Evolutionary conservation across 1,284 basidiomycete species (phyloP).

Genomic region (Ganoderma lucidum): DNA sequence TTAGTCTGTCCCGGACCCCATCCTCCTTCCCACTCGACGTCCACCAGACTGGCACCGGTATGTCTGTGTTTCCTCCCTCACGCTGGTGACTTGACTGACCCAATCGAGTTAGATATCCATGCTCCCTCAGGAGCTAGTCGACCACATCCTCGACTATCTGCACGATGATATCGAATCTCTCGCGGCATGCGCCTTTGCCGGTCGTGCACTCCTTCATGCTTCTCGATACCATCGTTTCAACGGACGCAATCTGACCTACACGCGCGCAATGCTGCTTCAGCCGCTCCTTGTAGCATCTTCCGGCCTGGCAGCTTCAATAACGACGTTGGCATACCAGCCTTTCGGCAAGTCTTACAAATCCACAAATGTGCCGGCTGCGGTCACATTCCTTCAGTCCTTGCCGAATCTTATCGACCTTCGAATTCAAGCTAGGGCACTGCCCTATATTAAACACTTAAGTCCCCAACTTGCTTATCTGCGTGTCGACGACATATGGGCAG

Average conservation of each 20-base stretch:
- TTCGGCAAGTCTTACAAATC: too few relatives aligned
- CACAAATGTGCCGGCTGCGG: not conserved
- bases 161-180: constrained; percentile 43
- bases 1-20: not conserved
- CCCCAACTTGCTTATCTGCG: constrained; percentile 3
- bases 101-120: not conserved
- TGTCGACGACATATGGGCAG: not conserved
- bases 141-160: constrained; percentile 45
- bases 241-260: constrained; percentile 20
- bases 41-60: not conserved
- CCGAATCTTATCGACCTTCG: constrained; percentile 10
- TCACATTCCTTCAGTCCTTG: constrained; percentile 2
- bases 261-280: not conserved
- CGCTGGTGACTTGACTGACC: not conserved
- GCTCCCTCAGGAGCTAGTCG: constrained; percentile 44
- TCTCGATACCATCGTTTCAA: constrained; percentile 47
- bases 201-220: constrained; percentile 43
- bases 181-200: constrained; percentile 45
- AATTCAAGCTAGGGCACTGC: not conserved
- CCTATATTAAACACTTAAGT: not conserved
- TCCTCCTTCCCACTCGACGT: too few relatives aligned
- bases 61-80: not conserved
- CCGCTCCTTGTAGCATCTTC: constrained; percentile 16
- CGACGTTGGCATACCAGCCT: constrained; percentile 13
- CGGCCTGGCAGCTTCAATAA: constrained; percentile 16